These are phyloP conservation scores for Knufia fluminis DNA, from an alignment of 2,329 filamentous ascomycete species.

Conservation along the genomic window DNA sequence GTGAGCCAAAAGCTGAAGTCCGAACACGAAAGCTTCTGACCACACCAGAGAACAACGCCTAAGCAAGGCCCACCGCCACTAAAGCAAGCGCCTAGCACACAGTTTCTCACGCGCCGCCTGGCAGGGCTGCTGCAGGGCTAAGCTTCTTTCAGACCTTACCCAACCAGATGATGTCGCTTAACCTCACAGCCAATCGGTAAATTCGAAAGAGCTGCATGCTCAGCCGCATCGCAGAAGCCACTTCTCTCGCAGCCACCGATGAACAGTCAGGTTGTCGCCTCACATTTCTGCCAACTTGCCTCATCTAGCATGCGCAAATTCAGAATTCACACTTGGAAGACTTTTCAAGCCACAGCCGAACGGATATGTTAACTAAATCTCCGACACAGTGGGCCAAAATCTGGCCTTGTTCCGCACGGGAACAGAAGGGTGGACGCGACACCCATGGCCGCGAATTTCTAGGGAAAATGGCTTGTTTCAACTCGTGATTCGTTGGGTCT, in stretches of 20 bases:
- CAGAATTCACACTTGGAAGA: background rate
- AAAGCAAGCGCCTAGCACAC: background rate
- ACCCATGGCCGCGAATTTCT: background rate
- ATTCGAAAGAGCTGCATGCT: background rate
- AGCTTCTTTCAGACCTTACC: background rate
- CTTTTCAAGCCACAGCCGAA: background rate
- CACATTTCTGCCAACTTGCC: background rate
- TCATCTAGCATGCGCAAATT: background rate
- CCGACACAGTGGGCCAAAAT: background rate
- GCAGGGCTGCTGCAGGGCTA: too few species aligned
- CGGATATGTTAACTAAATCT: background rate
- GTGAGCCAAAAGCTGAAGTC: background rate
- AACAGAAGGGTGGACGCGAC: background rate
- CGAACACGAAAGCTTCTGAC: constrained; percentile 1
- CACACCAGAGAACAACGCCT: background rate
- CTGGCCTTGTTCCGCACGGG: background rate
- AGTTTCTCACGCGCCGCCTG: too few species aligned
- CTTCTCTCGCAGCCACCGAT: background rate
- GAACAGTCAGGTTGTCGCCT: background rate
- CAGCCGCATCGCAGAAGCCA: constrained; percentile 1
- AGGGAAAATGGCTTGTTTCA: background rate
- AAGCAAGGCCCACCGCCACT: background rate
- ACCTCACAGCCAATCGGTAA: background rate
- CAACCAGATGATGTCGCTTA: background rate
- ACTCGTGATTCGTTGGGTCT: background rate